Evolutionary conservation across 306 rosid genomes (phyloP).

Genomic region (Coriaria nepalensis): DNA sequence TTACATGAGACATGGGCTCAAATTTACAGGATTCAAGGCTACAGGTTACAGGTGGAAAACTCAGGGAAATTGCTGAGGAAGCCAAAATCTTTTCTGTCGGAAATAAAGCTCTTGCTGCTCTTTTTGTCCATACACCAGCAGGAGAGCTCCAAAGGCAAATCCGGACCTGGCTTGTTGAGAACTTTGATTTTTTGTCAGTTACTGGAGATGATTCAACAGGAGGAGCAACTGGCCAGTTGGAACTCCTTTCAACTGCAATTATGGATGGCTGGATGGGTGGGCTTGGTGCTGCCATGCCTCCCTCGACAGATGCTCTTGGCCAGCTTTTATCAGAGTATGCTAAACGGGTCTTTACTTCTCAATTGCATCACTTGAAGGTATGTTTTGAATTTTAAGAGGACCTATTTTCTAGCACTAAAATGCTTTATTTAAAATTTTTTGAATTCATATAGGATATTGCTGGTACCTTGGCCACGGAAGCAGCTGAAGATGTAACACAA

Average conservation of each 20-base stretch:
- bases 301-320: conserved; percentile 88
- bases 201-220: conserved; percentile 60
- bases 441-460: conserved; percentile 68
- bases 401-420: conserved; percentile 1
- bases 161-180: conserved; percentile 93
- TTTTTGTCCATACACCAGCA: conserved; percentile 96
- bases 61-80: conserved; percentile 86
- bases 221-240: conserved; percentile 90
- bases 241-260: conserved; percentile 97
- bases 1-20: background rate
- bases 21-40: conserved; percentile 71
- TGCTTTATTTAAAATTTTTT: conserved; percentile 5
- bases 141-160: conserved; percentile 98
- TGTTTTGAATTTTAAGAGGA: conserved; percentile 4
- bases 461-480: conserved; percentile 92
- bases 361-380: conserved; percentile 96
- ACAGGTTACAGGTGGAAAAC: conserved; percentile 95
- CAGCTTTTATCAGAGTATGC: conserved; percentile 83
- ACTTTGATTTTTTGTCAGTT: conserved; percentile 69
- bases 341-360: conserved; percentile 80
- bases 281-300: conserved; percentile 95
- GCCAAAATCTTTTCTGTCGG: conserved; percentile 85
- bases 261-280: conserved; percentile 99
- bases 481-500: conserved; percentile 75
- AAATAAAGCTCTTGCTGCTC: conserved; percentile 86